Evolutionary conservation across 73 alveolate genomes (phyloP), one percentile per base, ranked within the genome.

Genomic region (Paramecium bursaria): DNA sequence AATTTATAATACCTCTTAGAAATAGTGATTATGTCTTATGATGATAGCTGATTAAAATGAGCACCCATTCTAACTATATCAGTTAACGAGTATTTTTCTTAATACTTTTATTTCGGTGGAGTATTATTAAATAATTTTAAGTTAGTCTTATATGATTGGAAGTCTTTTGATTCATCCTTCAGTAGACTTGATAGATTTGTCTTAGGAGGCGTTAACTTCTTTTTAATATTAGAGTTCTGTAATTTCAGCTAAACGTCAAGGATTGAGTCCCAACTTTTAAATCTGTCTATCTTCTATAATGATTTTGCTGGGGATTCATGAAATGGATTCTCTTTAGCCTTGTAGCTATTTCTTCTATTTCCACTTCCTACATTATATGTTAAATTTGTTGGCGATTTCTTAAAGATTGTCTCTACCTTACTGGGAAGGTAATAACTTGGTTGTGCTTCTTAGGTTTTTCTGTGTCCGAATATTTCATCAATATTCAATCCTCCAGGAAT

Each of bases 391-490:
- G n/a, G n/a, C n/a, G n/a, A n/a, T n/a, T n/a, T n/a, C n/a, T n/a
- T n/a, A n/a, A n/a, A n/a, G n/a, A n/a, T n/a, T n/a, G n/a, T n/a
- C n/a, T n/a, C n/a, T n/a, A n/a, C n/a, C n/a, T n/a, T n/a, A n/a
- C n/a, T n/a, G n/a, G n/a, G n/a, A n/a, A n/a, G n/a, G n/a, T n/a
- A n/a, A n/a, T n/a, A n/a, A n/a, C n/a, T n/a, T n/a, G n/a, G n/a
- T n/a, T n/a, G n/a, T n/a, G n/a, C n/a, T n/a, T n/a, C n/a, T n/a
- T n/a, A n/a, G n/a, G n/a, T n/a, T n/a, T n/a, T n/a, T n/a, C n/a
- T n/a, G n/a, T n/a, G n/a, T n/a, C n/a, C n/a, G n/a, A 57, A 57
- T 57, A 57, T 57, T 57, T 57, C 76, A 9, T 57, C 76, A 30
- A 57, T 30, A 57, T 57, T 57, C 31, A 57, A 57, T 27, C 76